Base-by-base conservation (phyloP, 2,329 filamentous ascomycete species). In the Talaromyces piceae region DNA sequence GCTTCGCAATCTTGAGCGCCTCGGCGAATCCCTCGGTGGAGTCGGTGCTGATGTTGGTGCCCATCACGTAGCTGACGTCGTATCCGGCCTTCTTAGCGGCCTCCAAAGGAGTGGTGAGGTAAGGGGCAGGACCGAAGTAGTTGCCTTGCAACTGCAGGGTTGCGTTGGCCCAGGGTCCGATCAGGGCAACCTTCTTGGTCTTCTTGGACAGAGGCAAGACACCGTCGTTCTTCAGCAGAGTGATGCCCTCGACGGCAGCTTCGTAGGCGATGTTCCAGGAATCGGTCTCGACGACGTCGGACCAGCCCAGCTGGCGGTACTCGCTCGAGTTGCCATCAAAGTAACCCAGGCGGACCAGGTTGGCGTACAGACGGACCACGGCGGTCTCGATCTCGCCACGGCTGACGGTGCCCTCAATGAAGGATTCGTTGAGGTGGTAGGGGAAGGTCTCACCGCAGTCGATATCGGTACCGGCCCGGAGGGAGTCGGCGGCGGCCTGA, bases 91-190 rank as follows among this genome's bases (percentile, higher is more conserved):
- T 63, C 31, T 75, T 60, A 7, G 79, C 73, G 9, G 80, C 79
- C 26, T 72, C 73, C 0, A 80, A 66, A 0, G 80, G 80, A 3
- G 72, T 76, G 55, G 72, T 74, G 3, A 79, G 66, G 63, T 78
- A 84, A 0, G 79, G 78, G 1, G 82, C 72, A 2, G 71, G 64
- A 25, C 81, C 81, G 52, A 61, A 70, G 64, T 85, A 84, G 58
- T 80, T 80, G 0, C 81, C 81, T 47, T 78, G 77, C 68, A 84
- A 73, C 53, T 82, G 73, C 4, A 65, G 68, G 0, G 78, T 79
- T 5, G 77, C 77, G 47, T 80, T 80, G 2, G 77, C 79, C 73
- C 79, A 84, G 44, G 73, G 74, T 0, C 81, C 81, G 25, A 84
- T 67, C 41, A 84, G 65, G 0, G 77, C 80, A 3, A 84, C 67